Evolutionary conservation across 805 yeast species (phyloP).

Genomic region (Candida saitoana): DNA sequence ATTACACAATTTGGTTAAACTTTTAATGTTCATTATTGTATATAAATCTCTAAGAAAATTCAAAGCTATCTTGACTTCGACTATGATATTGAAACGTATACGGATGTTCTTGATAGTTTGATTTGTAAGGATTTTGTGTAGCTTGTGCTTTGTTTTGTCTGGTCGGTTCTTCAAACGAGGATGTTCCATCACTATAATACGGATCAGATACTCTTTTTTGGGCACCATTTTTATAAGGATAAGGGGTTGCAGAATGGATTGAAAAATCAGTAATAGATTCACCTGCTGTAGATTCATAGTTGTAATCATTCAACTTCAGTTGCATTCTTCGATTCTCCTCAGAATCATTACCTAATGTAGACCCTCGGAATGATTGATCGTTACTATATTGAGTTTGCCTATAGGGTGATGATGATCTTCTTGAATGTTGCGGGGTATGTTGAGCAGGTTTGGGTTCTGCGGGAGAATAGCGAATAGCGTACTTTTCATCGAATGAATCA

Average conservation of each 20-base stretch:
- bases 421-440: neutral
- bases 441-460: neutral
- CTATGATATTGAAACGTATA: neutral
- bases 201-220: neutral
- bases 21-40: neutral
- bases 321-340: neutral
- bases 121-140: neutral
- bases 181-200: neutral
- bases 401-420: neutral
- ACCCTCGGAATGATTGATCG: neutral
- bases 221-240: slow-evolving; percentile 2
- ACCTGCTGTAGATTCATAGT: neutral
- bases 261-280: slow-evolving; percentile 3
- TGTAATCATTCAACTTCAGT: neutral
- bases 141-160: neutral
- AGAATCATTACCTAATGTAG: neutral
- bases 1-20: too few species aligned
- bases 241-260: slow-evolving; percentile 3
- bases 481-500: slow-evolving; percentile 2
- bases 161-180: neutral
- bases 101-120: neutral
- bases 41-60: neutral
- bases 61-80: slow-evolving; percentile 1
- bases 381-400: neutral
- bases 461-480: neutral